phyloP scores from a whole-genome alignment of 108 stramenopile species.

The Aurantiochytrium sp. region DNA sequence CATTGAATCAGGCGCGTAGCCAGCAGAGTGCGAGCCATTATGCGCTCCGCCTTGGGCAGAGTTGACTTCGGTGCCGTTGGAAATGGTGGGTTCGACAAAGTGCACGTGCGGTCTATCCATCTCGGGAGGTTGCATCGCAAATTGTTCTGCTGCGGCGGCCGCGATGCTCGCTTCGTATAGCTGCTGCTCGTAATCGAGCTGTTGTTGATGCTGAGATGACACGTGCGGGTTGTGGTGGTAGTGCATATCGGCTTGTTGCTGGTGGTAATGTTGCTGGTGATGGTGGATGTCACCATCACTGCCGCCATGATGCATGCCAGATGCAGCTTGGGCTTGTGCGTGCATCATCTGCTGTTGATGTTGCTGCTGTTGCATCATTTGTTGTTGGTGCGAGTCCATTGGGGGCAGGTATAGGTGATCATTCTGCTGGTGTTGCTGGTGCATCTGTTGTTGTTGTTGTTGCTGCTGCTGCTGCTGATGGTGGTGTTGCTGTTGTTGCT shows the following conservation, averaged over 20 bases:
- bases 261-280: not conserved
- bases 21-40: not conserved
- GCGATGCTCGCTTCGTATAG: not conserved
- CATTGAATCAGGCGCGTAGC: no score
- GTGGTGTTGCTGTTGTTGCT: not conserved
- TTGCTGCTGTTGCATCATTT: not conserved
- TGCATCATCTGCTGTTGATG: not conserved
- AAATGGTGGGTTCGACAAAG: not conserved
- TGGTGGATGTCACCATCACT: not conserved
- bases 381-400: not conserved
- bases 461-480: slow-evolving; percentile 10
- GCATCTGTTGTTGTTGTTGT: not conserved
- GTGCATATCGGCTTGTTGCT: not conserved
- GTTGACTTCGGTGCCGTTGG: not conserved
- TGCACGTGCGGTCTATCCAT: not conserved
- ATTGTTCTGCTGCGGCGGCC: not conserved
- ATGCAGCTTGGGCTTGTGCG: not conserved
- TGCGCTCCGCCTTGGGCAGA: not conserved
- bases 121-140: not conserved
- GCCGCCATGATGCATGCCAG: not conserved
- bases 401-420: not conserved
- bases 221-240: not conserved
- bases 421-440: not conserved
- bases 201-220: not conserved
- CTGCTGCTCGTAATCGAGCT: not conserved